Base-by-base conservation (phyloP, 2,329 filamentous ascomycete species). In the Teratosphaeria epicoccoides region DNA sequence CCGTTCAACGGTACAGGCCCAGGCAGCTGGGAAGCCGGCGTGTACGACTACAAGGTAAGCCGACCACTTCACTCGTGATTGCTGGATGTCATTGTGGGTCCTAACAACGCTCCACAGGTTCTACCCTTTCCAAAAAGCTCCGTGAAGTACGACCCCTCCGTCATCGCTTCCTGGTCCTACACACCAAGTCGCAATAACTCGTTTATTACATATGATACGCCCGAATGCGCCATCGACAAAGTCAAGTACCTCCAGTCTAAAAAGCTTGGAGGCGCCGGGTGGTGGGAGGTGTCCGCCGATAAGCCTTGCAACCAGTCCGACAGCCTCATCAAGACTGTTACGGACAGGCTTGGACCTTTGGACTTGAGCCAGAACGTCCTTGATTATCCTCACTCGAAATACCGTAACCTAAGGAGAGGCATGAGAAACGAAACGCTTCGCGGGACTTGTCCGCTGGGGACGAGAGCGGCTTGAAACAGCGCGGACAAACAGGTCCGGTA, bases 221-320 rank as follows among this genome's bases (percentile, higher is more conserved):
- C 82, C 0, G 70, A 74, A 2, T 80, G 89, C 66, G 84, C 82
- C 3, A 73, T 74, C 58, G 66, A 71, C 58, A 97, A 96, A 74
- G 82, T 83, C 1, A 71, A 79, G 10, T 95, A 82, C 66, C 80
- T 96, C 63, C 78, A 75, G 63, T 67, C 78, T 17, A 72, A 77
- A 44, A 75, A 80, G 0, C 76, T 96, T 0, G 90, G 89, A 1
- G 91, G 91, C 17, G 88, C 79, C n/a, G 96, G 96, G 90, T 97
- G 88, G 88, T 94, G 87, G 87, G 90, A 96, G 72, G 87, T 82
- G 61, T 91, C 85, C 62, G 83, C 80, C 0, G 91, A 96, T 66
- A 83, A 82, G 63, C 65, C 69, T 2, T 17, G 81, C 0, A 68
- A 68, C 11, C 49, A 58, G 2, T 49, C 46, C 4, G 72, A 76